A percentile compares a stretch with the other conserved stretches of the same genome.
These are phyloP conservation scores for Diutina catenulata DNA, from an alignment of 1,139 yeast species.

Conservation along the genomic window DNA sequence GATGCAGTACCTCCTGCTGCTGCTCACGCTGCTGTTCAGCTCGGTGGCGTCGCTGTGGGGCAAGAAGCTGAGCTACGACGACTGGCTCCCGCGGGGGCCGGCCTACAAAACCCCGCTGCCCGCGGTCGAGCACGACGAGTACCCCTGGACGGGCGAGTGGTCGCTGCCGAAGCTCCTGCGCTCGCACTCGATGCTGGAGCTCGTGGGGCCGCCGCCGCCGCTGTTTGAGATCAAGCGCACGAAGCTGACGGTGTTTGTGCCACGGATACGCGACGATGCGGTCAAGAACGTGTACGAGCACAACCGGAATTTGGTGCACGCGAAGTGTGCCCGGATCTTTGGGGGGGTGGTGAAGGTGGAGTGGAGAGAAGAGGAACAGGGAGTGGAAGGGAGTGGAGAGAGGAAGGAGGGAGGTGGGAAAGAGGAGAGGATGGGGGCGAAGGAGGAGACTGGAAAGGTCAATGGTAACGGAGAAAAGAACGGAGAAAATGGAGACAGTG, in stretches of 20 bases:
- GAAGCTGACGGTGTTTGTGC: constrained; percentile 17
- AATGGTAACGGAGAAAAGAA: no score
- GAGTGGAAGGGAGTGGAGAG: no score
- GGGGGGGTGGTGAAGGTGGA: constrained; percentile 7
- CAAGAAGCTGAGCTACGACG: not conserved
- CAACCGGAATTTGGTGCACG: constrained; percentile 15
- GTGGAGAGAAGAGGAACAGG: constrained; percentile 7
- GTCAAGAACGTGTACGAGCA: constrained; percentile 14
- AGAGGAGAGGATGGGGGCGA: no score
- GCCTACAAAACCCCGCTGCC: constrained; percentile 9
- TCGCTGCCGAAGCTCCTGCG: constrained; percentile 17
- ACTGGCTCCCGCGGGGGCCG: not conserved
- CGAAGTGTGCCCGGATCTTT: constrained; percentile 22
- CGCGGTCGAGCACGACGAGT: constrained; percentile 8
- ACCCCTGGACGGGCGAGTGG: constrained; percentile 7
- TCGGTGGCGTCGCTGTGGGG: constrained; percentile 13
- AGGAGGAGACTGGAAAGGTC: no score
- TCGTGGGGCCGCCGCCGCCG: constrained; percentile 8
- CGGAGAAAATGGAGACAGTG: no score
- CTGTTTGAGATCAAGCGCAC: constrained; percentile 15
- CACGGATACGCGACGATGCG: constrained; percentile 13
- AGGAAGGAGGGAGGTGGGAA: no score
- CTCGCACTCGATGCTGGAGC: constrained; percentile 29
- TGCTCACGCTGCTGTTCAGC: constrained; percentile 27
- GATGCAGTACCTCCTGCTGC: constrained; percentile 28